phyloP scores from a whole-genome alignment of 257 asterid genomes.

The Scutellaria barbata region DNA sequence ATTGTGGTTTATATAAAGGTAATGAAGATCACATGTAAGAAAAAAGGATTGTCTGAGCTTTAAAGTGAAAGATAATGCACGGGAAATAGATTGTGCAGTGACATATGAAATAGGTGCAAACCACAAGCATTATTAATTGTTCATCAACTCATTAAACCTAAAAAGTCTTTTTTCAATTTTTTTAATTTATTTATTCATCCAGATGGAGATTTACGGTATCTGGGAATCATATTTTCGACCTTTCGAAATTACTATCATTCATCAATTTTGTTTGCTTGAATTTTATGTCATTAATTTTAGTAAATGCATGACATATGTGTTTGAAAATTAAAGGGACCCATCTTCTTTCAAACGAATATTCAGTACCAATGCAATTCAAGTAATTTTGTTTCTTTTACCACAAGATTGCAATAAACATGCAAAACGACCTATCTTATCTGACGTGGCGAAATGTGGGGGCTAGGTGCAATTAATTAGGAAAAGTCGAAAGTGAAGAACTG shows the following conservation, averaged over 20 bases:
- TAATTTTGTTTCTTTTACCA: too few relatives aligned
- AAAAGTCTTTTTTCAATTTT: constrained; percentile 26
- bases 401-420: too few relatives aligned
- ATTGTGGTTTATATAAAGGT: constrained; percentile 38
- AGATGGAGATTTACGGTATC: too few relatives aligned
- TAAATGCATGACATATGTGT: too few relatives aligned
- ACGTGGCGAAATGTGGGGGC: too few relatives aligned
- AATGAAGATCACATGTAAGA: constrained; percentile 43
- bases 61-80: constrained; percentile 53
- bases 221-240: too few relatives aligned
- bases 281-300: too few relatives aligned
- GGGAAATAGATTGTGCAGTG: constrained; percentile 50
- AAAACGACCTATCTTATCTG: too few relatives aligned
- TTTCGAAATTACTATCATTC: neutral
- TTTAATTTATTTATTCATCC: constrained; percentile 1
- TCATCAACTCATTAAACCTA: constrained; percentile 25
- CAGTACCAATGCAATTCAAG: neutral
- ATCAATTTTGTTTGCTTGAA: too few relatives aligned
- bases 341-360: constrained; percentile 18
- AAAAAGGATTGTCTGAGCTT: constrained; percentile 25
- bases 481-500: neutral
- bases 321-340: too few relatives aligned
- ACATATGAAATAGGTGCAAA: constrained; percentile 31
- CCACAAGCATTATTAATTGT: neutral
- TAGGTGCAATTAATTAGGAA: neutral